Percentiles rank a stretch among this genome's conserved stretches.
phyloP scores from a whole-genome alignment of 2,329 filamentous ascomycete genomes.

The Diaporthe vexans region DNA sequence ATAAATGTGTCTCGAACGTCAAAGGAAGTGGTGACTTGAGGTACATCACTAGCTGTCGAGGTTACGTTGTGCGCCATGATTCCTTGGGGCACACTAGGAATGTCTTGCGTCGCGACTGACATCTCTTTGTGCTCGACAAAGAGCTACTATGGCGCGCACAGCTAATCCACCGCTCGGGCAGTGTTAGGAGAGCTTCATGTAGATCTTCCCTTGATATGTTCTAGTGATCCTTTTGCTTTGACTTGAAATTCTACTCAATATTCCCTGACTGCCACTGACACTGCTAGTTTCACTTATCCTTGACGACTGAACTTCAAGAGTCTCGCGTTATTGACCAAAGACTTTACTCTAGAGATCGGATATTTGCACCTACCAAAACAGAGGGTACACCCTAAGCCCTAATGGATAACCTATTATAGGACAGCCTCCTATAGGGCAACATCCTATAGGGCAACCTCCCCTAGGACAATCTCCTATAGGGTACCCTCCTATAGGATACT shows the following conservation, averaged over 20 bases:
- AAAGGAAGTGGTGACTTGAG: background rate
- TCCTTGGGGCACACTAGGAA: background rate
- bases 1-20: background rate
- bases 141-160: background rate
- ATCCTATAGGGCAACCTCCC: too few species aligned
- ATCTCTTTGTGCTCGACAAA: background rate
- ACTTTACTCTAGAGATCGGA: too few species aligned
- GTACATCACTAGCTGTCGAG: too few species aligned
- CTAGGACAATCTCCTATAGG: too few species aligned
- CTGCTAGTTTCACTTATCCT: too few species aligned
- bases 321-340: too few species aligned
- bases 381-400: too few species aligned
- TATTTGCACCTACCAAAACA: too few species aligned
- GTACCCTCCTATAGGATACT: too few species aligned
- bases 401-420: too few species aligned
- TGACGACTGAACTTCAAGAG: too few species aligned
- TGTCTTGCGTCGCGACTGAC: background rate
- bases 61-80: background rate
- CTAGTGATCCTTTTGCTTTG: background rate
- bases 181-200: background rate
- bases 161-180: background rate
- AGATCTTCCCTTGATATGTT: background rate
- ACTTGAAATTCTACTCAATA: background rate
- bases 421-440: too few species aligned
- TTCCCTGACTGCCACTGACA: rapidly evolving